Evolutionary conservation across 768 basidiomycete genomes (phyloP).

Genomic region (Leccinum ochraceum): DNA sequence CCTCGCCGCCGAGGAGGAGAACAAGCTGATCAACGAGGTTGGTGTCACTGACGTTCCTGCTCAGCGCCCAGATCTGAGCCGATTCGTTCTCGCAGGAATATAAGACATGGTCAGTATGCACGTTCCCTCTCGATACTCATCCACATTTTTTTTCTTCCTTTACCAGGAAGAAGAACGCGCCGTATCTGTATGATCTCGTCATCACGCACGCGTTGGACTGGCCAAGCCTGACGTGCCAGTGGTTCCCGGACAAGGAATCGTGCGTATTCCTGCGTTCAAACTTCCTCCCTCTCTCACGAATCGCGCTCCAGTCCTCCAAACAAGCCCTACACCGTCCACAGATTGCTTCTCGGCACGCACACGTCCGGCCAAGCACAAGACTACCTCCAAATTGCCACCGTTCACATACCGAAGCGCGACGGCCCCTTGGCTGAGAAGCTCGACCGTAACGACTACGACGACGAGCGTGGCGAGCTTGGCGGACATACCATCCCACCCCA

Average conservation of each 20-base stretch:
- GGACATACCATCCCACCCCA: slow-evolving; percentile 83
- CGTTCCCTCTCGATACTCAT: slow-evolving; percentile 2
- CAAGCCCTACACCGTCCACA: slow-evolving; percentile 94
- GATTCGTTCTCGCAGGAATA: slow-evolving; percentile 58
- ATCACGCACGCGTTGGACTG: slow-evolving; percentile 98
- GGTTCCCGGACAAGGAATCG: slow-evolving; percentile 98
- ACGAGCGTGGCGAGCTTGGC: slow-evolving; percentile 93
- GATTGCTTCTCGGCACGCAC: slow-evolving; percentile 95
- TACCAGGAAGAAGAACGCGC: slow-evolving; percentile 92
- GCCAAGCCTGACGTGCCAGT: slow-evolving; percentile 97
- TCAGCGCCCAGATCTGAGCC: slow-evolving; percentile 11
- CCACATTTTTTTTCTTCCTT: background rate
- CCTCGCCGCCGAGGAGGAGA: slow-evolving; percentile 81
- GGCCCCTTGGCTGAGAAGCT: slow-evolving; percentile 73
- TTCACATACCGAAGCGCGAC: slow-evolving; percentile 87
- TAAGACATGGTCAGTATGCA: slow-evolving; percentile 69
- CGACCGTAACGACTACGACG: slow-evolving; percentile 80
- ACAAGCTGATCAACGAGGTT: slow-evolving; percentile 87
- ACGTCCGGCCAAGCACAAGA: slow-evolving; percentile 94
- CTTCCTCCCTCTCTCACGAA: background rate
- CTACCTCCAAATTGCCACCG: slow-evolving; percentile 93
- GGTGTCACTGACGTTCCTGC: slow-evolving; percentile 19
- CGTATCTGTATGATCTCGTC: slow-evolving; percentile 96
- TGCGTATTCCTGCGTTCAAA: slow-evolving; percentile 40
- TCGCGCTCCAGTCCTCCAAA: slow-evolving; percentile 65